These are phyloP conservation scores for Breynia disticha DNA, from an alignment of 441 rosid species.

Conservation along the genomic window DNA sequence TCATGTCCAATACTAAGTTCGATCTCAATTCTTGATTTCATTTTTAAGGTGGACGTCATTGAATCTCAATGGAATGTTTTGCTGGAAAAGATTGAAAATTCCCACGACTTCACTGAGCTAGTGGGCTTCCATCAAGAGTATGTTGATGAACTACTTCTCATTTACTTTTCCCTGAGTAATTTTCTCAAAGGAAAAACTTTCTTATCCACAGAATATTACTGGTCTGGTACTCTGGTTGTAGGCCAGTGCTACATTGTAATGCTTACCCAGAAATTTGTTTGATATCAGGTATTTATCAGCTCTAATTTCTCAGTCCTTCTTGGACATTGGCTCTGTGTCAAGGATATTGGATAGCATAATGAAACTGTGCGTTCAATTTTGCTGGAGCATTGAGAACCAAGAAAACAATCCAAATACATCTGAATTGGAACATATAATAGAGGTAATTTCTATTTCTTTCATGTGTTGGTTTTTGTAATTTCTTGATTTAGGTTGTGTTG, in stretches of 20 bases:
- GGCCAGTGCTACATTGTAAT: background rate
- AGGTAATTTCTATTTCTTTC: slow-evolving; percentile 31
- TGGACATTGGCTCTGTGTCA: slow-evolving; percentile 91
- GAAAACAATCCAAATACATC: slow-evolving; percentile 64
- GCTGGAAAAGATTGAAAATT: slow-evolving; percentile 77
- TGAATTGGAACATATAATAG: slow-evolving; percentile 74
- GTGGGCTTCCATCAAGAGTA: slow-evolving; percentile 98
- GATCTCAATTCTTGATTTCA: background rate
- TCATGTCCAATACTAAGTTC: background rate
- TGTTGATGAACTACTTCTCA: slow-evolving; percentile 17
- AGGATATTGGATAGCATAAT: slow-evolving; percentile 93
- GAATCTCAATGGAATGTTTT: slow-evolving; percentile 98
- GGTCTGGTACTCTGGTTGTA: background rate
- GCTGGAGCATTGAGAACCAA: slow-evolving; percentile 96
- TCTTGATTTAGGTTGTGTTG: background rate
- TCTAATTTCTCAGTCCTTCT: slow-evolving; percentile 87
- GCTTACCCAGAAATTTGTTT: slow-evolving; percentile 13
- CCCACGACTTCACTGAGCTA: slow-evolving; percentile 87
- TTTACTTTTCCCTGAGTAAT: slow-evolving; percentile 6
- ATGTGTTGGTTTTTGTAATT: too few species aligned
- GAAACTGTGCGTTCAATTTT: slow-evolving; percentile 93
- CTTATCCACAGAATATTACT: too few species aligned
- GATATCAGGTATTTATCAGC: slow-evolving; percentile 78
- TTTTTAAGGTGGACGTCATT: slow-evolving; percentile 78
- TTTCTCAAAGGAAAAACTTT: background rate